phyloP scores from a whole-genome alignment of 441 rosid genomes.

The Eutrema salsugineum region DNA sequence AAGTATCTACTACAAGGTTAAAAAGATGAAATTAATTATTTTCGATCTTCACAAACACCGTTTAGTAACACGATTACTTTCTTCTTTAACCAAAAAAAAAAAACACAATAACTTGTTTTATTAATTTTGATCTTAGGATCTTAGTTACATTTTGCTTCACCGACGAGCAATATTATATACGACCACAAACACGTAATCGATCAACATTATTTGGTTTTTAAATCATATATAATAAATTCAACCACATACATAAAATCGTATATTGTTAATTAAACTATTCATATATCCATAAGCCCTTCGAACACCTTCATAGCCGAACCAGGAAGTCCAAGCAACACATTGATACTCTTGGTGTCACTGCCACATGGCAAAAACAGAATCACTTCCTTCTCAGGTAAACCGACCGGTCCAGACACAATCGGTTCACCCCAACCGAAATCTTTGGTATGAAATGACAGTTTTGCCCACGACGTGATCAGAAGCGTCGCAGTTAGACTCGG shows the following conservation, averaged over 20 bases:
- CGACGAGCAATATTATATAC: slow-evolving; percentile 1
- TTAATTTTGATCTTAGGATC: neutral
- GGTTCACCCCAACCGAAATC: slow-evolving; percentile 97
- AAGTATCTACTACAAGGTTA: no score
- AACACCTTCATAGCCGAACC: slow-evolving; percentile 70
- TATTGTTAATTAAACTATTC: neutral
- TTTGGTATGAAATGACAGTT: slow-evolving; percentile 60
- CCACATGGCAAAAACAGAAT: slow-evolving; percentile 70
- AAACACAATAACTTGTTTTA: neutral
- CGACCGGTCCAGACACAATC: slow-evolving; percentile 66
- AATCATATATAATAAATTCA: neutral
- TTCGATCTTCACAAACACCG: neutral
- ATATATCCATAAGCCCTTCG: slow-evolving; percentile 49
- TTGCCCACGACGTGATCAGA: slow-evolving; percentile 78
- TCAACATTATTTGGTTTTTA: neutral
- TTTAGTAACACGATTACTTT: neutral
- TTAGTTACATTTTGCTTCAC: slow-evolving; percentile 18
- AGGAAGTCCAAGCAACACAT: slow-evolving; percentile 76
- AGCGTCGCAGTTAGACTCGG: slow-evolving; percentile 74
- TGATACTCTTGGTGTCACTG: slow-evolving; percentile 53
- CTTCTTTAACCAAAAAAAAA: no score
- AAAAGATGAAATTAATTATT: neutral
- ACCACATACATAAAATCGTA: neutral
- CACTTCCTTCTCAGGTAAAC: slow-evolving; percentile 84
- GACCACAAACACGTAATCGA: neutral